Evolutionary conservation across 116 monocot genomes (phyloP).

Genomic region (Cymodocea nodosa): DNA sequence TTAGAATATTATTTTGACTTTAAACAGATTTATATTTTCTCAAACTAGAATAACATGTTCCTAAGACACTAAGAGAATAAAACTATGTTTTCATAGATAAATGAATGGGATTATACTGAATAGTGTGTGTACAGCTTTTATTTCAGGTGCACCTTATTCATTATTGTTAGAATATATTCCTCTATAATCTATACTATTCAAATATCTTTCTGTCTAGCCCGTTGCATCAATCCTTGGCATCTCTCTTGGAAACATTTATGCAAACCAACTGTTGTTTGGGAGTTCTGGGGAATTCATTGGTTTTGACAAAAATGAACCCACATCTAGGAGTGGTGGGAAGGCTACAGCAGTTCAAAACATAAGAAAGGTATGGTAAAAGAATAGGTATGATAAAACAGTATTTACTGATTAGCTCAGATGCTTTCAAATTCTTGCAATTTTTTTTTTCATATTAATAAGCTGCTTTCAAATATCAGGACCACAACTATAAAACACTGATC

Average conservation of each 20-base stretch:
- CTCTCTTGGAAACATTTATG: conserved; percentile 72
- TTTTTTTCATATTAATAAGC: not conserved
- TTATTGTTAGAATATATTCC: not conserved
- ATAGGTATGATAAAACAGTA: not conserved
- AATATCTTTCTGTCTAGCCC: conserved; percentile 40
- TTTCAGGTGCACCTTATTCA: no score
- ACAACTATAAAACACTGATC: conserved; percentile 52
- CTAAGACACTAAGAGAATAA: no score
- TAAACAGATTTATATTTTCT: no score
- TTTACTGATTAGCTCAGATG: not conserved
- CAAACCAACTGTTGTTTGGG: conserved; percentile 82
- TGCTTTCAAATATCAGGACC: conserved; percentile 26
- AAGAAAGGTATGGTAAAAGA: conserved; percentile 38
- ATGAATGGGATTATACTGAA: no score
- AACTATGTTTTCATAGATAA: no score
- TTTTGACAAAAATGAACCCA: conserved; percentile 73
- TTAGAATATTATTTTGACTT: not conserved
- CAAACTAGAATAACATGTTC: no score
- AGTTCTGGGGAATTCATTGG: conserved; percentile 75
- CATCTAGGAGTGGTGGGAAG: conserved; percentile 91
- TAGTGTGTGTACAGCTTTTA: no score
- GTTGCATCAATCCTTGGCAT: conserved; percentile 74
- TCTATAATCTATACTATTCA: not conserved
- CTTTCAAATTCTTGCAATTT: not conserved
- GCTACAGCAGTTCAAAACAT: conserved; percentile 77